A percentile compares a stretch with the other conserved stretches of the same genome.
Conservation (phyloP, 257 asterid genomes). For the Henckelia pumila region DNA sequence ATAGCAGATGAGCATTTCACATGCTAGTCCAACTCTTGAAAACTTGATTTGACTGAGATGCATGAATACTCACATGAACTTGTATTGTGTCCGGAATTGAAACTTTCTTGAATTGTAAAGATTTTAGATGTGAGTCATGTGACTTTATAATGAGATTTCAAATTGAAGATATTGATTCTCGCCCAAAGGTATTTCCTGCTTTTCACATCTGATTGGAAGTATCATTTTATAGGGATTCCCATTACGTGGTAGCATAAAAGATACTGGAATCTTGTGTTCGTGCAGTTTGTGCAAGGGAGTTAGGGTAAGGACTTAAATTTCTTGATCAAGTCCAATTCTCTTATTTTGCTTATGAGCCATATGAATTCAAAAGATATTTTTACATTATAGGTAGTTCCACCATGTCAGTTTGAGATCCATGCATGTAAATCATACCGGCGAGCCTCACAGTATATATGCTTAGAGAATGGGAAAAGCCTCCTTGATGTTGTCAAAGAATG, state of each 20-base stretch:
- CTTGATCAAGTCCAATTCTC: conserved; percentile 16
- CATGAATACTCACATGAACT: background rate
- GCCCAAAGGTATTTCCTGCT: background rate
- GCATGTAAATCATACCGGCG: conserved; percentile 95
- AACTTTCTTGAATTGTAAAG: conserved; percentile 1
- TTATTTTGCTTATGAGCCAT: conserved; percentile 1
- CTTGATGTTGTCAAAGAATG: conserved; percentile 94
- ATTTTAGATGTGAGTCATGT: background rate
- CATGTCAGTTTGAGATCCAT: conserved; percentile 95
- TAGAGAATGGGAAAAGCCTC: conserved; percentile 94
- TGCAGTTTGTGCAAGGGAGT: conserved; percentile 78
- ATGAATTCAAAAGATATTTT: conserved; percentile 19
- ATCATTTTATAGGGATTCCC: conserved; percentile 47
- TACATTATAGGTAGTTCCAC: conserved; percentile 68
- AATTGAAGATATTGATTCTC: background rate
- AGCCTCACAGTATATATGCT: conserved; percentile 92
- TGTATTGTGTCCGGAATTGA: conserved; percentile 10
- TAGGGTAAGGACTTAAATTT: conserved; percentile 47
- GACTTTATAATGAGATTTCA: background rate
- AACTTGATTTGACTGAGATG: background rate
- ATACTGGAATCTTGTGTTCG: conserved; percentile 81
- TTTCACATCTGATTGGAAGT: conserved; percentile 19
- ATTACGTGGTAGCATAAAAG: conserved; percentile 83
- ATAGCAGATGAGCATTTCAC: too few species aligned
- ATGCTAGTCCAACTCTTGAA: background rate